Base-by-base conservation (phyloP, 768 basidiomycete species). In the Amanita pseudoporphyria region DNA sequence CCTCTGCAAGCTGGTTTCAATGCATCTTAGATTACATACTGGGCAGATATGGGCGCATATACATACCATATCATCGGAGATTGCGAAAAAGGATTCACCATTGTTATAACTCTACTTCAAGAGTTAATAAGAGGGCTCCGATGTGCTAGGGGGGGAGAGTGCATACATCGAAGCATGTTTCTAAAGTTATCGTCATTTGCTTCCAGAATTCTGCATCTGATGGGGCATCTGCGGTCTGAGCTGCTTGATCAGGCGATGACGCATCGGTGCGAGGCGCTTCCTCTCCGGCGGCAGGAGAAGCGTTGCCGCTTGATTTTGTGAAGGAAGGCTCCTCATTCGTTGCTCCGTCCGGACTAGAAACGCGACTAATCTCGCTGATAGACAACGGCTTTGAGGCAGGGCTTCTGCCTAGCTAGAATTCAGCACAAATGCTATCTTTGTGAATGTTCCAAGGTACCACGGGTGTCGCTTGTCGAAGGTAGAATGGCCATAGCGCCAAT, bases 161-260 rank as follows among this genome's bases (percentile, higher is more conserved):
- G 16, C 46, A 4, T 21, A 60, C 52, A 16, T 69, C 53, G 56
- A 79, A 74, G 49, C 71, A 73, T 2, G 73, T 73, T 13, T 79
- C 75, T 28, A 82, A 62, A 1, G 73, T 74, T 9, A 76, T 72
- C 4, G 70, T 69, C 79, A 84, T 82, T 54, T 74, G 76, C 24
- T 73, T 51, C 81, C 80, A 82, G 52, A 80, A 73, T 52, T 78
- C 30, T 3, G 77, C 14, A 69, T 60, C 50, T 79, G 76, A 10
- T 77, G 72, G 10, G n/a, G 77, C 3, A 28, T 28, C 24, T 21
- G n/a, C 10, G 58, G 12, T n/a, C n/a, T n/a, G n/a, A n/a, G n/a
- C n/a, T n/a, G 55, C 45, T 24, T 45, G 35, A 22, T 53, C 51
- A 7, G 31, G 3, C 16, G 31, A 16, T 3, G 26, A n/a, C 41